Conservation (phyloP, 179 eudicot genomes). For the Patellifolia procumbens region DNA sequence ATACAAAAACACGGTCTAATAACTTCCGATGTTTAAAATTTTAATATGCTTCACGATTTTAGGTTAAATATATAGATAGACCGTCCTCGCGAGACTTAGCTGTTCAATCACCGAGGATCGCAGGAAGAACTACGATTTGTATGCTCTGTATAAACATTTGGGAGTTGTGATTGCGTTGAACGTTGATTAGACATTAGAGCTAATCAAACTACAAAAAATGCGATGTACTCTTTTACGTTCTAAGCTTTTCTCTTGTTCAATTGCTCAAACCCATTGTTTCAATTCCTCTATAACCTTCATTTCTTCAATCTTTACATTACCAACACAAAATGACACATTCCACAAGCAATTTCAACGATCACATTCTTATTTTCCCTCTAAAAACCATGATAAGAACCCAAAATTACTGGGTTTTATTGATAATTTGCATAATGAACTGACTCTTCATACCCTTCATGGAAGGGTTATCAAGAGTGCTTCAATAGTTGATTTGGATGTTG, state of each 20-base stretch:
- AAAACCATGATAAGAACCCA: slow-evolving; percentile 19
- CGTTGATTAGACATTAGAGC: no score
- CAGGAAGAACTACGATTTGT: background rate
- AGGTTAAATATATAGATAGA: no score
- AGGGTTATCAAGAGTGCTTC: slow-evolving; percentile 51
- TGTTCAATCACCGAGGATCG: no score
- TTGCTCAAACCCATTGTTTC: slow-evolving; percentile 1
- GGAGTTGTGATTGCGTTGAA: no score
- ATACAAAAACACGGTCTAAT: no score
- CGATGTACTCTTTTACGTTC: slow-evolving; percentile 22
- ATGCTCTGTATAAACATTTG: background rate
- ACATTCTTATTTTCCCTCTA: slow-evolving; percentile 19
- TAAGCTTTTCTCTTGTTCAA: background rate
- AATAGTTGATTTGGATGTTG: slow-evolving; percentile 33
- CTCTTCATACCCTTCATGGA: slow-evolving; percentile 47
- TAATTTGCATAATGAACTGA: slow-evolving; percentile 26
- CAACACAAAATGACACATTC: slow-evolving; percentile 15
- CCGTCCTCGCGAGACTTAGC: no score
- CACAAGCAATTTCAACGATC: slow-evolving; percentile 17
- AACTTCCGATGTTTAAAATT: no score
- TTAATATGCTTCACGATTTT: no score
- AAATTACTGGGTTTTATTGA: slow-evolving; percentile 34
- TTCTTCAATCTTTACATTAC: slow-evolving; percentile 1
- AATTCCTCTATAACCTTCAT: slow-evolving; percentile 6
- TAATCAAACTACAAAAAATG: slow-evolving; percentile 18